These are phyloP conservation scores for Ustilago vetiveriae DNA, from an alignment of 1,284 basidiomycete genomes.

Conservation along the genomic window DNA sequence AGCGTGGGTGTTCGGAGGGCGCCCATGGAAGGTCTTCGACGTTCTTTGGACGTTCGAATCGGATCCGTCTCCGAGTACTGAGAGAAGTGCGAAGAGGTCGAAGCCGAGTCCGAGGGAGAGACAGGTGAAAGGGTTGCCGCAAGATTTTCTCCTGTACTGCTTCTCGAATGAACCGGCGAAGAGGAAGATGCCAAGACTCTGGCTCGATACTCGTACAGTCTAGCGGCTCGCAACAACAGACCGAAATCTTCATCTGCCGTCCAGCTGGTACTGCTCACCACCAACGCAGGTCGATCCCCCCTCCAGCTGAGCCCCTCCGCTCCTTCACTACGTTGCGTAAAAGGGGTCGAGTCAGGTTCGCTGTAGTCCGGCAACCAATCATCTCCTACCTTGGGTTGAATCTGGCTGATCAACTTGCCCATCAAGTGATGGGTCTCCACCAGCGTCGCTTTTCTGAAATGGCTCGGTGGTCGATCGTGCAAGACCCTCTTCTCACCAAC, in stretches of 20 bases:
- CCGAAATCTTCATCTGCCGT: slow-evolving; percentile 96
- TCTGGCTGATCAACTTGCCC: slow-evolving; percentile 16
- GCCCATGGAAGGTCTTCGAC: slow-evolving; percentile 34
- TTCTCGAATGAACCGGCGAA: slow-evolving; percentile 14
- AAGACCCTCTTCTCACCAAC: slow-evolving; percentile 71
- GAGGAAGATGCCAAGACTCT: slow-evolving; percentile 9
- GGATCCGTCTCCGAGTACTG: not conserved
- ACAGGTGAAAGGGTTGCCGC: slow-evolving; percentile 14
- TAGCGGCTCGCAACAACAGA: slow-evolving; percentile 71
- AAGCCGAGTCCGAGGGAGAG: slow-evolving; percentile 19
- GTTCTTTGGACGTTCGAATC: slow-evolving; percentile 29
- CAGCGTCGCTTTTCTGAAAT: slow-evolving; percentile 16
- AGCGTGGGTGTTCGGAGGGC: slow-evolving; percentile 23
- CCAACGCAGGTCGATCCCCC: slow-evolving; percentile 76
- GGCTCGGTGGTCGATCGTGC: slow-evolving; percentile 47
- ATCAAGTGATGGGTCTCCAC: slow-evolving; percentile 44
- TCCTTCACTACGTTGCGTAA: slow-evolving; percentile 14
- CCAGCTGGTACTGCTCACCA: slow-evolving; percentile 95
- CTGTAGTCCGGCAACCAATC: slow-evolving; percentile 30
- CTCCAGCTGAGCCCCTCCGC: slow-evolving; percentile 16
- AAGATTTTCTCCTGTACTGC: slow-evolving; percentile 19
- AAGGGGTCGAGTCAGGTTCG: slow-evolving; percentile 32
- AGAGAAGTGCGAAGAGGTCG: slow-evolving; percentile 5
- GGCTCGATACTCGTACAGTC: slow-evolving; percentile 75
- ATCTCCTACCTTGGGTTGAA: slow-evolving; percentile 24